Conservation (phyloP, 495 filamentous ascomycete species). For the Sordaria brevicollis region DNA sequence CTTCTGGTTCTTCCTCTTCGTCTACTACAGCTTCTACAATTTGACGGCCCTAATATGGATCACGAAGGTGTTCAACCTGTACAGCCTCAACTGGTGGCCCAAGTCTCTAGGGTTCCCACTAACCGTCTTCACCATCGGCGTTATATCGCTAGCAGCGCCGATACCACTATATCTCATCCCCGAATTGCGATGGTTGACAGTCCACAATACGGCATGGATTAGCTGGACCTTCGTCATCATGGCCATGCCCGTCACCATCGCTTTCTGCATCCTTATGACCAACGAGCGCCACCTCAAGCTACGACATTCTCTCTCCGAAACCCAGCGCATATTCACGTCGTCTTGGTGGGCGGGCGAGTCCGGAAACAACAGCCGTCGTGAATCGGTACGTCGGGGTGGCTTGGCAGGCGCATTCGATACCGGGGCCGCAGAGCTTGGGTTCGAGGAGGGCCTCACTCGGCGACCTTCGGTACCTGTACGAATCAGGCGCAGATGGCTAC, state of each 20-base stretch:
- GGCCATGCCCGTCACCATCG: slow-evolving; percentile 50
- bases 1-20: slow-evolving; percentile 57
- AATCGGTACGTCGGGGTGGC: slow-evolving; percentile 20
- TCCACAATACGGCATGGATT: slow-evolving; percentile 54
- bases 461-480: slow-evolving; percentile 20
- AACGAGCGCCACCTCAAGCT: slow-evolving; percentile 47
- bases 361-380: slow-evolving; percentile 28
- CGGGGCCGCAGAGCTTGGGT: slow-evolving; percentile 15
- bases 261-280: slow-evolving; percentile 48
- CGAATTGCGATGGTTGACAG: slow-evolving; percentile 34
- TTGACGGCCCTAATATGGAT: slow-evolving; percentile 54
- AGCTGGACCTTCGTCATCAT: slow-evolving; percentile 55
- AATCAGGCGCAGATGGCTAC: slow-evolving; percentile 41
- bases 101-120: slow-evolving; percentile 46
- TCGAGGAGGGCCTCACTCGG: slow-evolving; percentile 9
- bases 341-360: slow-evolving; percentile 48
- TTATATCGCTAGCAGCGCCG: slow-evolving; percentile 41
- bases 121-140: slow-evolving; percentile 45
- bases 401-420: slow-evolving; percentile 18
- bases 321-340: slow-evolving; percentile 51
- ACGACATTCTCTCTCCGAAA: slow-evolving; percentile 46
- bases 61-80: slow-evolving; percentile 58
- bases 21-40: slow-evolving; percentile 58
- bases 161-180: slow-evolving; percentile 47
- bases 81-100: slow-evolving; percentile 57